Evolutionary conservation across 2,329 filamentous ascomycete species (phyloP).

Genomic region (Emmonsiellopsis sp.): DNA sequence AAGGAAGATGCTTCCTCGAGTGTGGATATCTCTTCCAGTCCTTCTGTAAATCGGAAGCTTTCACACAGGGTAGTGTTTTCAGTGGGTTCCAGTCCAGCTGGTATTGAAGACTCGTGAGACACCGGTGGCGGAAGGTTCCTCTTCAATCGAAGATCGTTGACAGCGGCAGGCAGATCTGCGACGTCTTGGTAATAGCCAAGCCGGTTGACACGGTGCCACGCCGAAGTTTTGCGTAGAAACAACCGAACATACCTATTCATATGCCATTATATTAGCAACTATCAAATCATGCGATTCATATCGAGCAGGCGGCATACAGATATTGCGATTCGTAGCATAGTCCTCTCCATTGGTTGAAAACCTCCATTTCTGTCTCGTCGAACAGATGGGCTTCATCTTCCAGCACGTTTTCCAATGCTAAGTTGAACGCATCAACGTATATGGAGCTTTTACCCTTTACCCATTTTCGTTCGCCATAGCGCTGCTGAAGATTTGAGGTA

Average conservation of each 20-base stretch:
- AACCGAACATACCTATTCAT: conserved; percentile 69
- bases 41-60: conserved; percentile 69
- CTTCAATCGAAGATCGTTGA: conserved; percentile 51
- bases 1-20: conserved; percentile 77
- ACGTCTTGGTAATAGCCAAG: conserved; percentile 79
- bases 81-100: conserved; percentile 41
- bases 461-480: conserved; percentile 48
- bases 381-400: conserved; percentile 85
- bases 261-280: not conserved
- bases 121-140: conserved; percentile 46
- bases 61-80: conserved; percentile 42
- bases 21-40: conserved; percentile 63
- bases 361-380: conserved; percentile 61
- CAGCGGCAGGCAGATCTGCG: conserved; percentile 58
- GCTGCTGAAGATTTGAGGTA: conserved; percentile 34
- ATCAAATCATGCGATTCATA: too few species aligned
- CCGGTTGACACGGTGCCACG: conserved; percentile 75
- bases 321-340: conserved; percentile 83
- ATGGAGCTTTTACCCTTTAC: conserved; percentile 72
- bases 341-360: conserved; percentile 67
- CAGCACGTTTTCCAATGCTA: conserved; percentile 80
- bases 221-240: conserved; percentile 82
- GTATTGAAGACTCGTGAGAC: conserved; percentile 21
- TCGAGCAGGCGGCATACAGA: conserved; percentile 48
- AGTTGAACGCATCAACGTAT: conserved; percentile 94